Percentiles rank a stretch among this genome's conserved stretches.
Evolutionary conservation across 331 rosid genomes (phyloP).

Genomic region (Rhamnella rubrinervis): DNA sequence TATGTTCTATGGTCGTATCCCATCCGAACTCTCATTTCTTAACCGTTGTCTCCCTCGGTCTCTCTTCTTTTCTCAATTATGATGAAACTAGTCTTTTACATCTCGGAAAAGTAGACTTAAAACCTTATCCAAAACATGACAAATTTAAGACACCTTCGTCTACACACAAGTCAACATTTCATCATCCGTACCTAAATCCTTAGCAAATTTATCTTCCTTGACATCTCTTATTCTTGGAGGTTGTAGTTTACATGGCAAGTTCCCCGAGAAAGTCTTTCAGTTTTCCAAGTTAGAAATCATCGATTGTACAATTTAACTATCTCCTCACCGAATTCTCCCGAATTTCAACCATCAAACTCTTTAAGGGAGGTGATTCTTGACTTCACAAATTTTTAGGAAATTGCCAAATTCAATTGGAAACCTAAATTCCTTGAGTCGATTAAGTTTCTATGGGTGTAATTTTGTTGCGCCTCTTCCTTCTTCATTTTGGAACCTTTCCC

Average conservation of each 20-base stretch:
- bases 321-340: not conserved
- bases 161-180: not conserved
- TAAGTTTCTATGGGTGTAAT: not conserved
- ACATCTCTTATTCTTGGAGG: not conserved
- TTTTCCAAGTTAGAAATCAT: too few relatives aligned
- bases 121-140: not conserved
- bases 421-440: not conserved
- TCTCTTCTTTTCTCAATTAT: not conserved
- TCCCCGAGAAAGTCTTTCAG: not conserved
- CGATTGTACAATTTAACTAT: too few relatives aligned
- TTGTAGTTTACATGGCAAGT: not conserved
- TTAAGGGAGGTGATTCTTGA: not conserved
- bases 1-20: constrained; percentile 28
- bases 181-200: too few relatives aligned
- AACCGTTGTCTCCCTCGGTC: too few relatives aligned
- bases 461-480: not conserved
- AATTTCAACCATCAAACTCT: not conserved
- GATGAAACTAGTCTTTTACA: not conserved
- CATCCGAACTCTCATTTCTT: constrained; percentile 20
- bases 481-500: too few relatives aligned
- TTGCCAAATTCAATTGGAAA: not conserved
- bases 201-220: constrained; percentile 2
- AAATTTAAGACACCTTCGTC: not conserved
- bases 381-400: not conserved
- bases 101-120: not conserved